Percentiles rank a stretch among this genome's conserved stretches.
Conservation (phyloP, 2,329 filamentous ascomycete genomes). For the Leptographium flavum region DNA sequence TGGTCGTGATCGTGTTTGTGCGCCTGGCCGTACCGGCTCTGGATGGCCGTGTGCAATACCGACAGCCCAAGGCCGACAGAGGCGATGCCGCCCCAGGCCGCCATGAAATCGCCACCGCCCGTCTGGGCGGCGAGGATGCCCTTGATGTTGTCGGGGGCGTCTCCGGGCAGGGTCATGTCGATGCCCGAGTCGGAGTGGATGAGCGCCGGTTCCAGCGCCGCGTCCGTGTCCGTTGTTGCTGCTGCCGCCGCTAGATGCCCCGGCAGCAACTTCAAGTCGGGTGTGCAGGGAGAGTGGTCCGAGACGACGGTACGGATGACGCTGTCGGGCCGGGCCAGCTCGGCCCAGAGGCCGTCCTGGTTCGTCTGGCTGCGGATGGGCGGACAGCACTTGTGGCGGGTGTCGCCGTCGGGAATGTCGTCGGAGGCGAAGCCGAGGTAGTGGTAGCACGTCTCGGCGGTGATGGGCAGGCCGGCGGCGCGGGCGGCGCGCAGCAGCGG, state of each 20-base stretch:
- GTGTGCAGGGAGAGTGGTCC: constrained; percentile 93
- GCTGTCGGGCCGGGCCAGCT: constrained; percentile 54
- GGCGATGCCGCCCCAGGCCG: constrained; percentile 91
- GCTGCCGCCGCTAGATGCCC: constrained; percentile 35
- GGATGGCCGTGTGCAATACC: constrained; percentile 71
- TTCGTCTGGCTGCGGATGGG: constrained; percentile 73
- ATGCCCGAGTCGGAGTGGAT: constrained; percentile 40
- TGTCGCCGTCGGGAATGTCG: constrained; percentile 70
- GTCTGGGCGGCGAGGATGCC: constrained; percentile 3
- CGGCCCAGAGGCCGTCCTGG: constrained; percentile 76
- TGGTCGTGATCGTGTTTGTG: not conserved
- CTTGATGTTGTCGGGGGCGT: constrained; percentile 12
- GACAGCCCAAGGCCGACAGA: constrained; percentile 85
- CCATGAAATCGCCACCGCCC: constrained; percentile 79
- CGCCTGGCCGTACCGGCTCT: constrained; percentile 34
- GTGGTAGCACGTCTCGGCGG: constrained; percentile 91
- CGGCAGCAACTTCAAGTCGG: constrained; percentile 80
- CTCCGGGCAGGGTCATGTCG: constrained; percentile 27
- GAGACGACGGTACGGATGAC: constrained; percentile 87
- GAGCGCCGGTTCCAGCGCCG: constrained; percentile 8
- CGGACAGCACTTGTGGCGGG: constrained; percentile 87
- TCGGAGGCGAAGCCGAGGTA: constrained; percentile 79
- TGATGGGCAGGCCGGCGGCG: constrained; percentile 63
- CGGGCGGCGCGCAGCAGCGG: constrained; percentile 66
- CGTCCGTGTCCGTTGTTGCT: constrained; percentile 12